Evolutionary conservation across 2,329 filamentous ascomycete genomes (phyloP), one percentile per base, ranked within the genome.

Genomic region (Penicillium italicum): DNA sequence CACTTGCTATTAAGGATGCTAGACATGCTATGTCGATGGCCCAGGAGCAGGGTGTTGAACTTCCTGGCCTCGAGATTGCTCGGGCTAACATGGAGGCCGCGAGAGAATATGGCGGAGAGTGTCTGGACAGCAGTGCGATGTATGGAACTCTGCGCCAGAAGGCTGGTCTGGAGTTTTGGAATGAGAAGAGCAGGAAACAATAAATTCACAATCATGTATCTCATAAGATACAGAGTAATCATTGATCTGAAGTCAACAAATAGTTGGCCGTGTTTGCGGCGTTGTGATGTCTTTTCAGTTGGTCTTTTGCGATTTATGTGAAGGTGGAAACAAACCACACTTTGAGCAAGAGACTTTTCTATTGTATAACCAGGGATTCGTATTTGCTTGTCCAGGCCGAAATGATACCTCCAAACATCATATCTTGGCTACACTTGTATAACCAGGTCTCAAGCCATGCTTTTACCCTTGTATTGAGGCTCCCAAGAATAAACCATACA

Each of bases 51-150:
- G 62, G 64, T 4, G 69, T 72, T 34, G 53, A 70, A 26, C 62
- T 74, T 40, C 72, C 72, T n/a, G 68, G 64, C 8, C 59, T 74
- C 28, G 56, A 69, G 50, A 30, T 74, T n/a, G 67, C 72, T n/a
- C 63, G 62, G 30, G 61, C 64, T 31, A 73, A 74, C 38, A 74
- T 74, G 71, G 62, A 66, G 41, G 64, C 70, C 34, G 71, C 72
- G 11, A 62, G 72, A 31, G 64, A 72, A 4, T 74, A 71, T 53
- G 72, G 60, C 2, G 72, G 72, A 5, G 71, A 73, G 48, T 73
- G 71, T 51, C 60, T 74, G 20, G 72, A 74, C 51, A 74, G 71
- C 59, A 73, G 70, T 48, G 66, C 71, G 16, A 74, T 74, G 71
- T 74, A 74, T 54, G 72, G 72, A 6, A 56, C 64, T 12, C 49